Evolutionary conservation across 2,329 filamentous ascomycete genomes (phyloP), one percentile per base, ranked within the genome.

Genomic region (Botrytis medusae): DNA sequence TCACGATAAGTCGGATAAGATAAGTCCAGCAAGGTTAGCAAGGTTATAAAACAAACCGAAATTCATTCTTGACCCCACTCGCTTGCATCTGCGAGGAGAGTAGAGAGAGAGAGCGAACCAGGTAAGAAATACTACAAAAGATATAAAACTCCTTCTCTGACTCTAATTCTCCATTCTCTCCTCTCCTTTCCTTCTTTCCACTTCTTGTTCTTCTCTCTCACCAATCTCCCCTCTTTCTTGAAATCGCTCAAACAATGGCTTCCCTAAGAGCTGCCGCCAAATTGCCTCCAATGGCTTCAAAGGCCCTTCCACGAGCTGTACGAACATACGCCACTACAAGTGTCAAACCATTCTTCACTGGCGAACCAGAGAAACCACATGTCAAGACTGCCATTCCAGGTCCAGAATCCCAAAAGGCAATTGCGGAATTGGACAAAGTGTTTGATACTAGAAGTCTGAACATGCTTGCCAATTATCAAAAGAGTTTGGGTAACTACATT

Each of bases 401-500:
- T 3, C 82, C 82, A 59, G 74, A 81, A 72, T 80, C 78, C 37
- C 77, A 81, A 78, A 79, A 80, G 75, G 81, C 82, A 60, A 83
- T 83, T 76, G 78, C 76, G 62, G 80, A 86, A 75, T 82, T 88
- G 62, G 82, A 86, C 75, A 79, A 82, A 69, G 82, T 87, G 75
- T 87, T 87, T 74, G 86, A 88, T 78, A 85, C 85, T 48, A 83
- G 86, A 64, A 85, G 84, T 72, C 82, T 87, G 72, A 84, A 87
- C 80, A 86, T 87, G 78, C 83, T 87, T 71, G 86, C 85, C 71
- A 84, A 87, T 78, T 88, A 87, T 76, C 80, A 85, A 68, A 84
- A 87, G 81, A 86, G 85, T 78, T 78, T 82, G 62, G 86, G 85
- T 71, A 88, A 87, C 80, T 88, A 87, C 79, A 84, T 86, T 74